Percentiles rank a stretch among this genome's conserved stretches.
phyloP scores from a whole-genome alignment of 768 basidiomycete species.

The Panus rudis region DNA sequence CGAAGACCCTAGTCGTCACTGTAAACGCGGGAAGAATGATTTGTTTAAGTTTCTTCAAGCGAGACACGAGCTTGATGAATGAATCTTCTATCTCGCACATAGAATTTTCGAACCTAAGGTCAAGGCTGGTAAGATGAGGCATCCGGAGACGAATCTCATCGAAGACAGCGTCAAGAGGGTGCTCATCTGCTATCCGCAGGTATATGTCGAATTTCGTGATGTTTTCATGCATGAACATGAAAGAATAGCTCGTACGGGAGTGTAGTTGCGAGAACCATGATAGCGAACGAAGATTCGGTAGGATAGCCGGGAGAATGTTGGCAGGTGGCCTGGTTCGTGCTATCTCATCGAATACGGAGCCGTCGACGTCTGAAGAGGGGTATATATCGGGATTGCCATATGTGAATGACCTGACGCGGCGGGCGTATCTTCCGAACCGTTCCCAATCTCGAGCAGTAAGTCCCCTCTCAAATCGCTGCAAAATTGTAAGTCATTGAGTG shows the following conservation, averaged over 20 bases:
- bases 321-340: constrained; percentile 47
- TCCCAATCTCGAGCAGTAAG: constrained; percentile 5
- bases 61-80: constrained; percentile 31
- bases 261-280: constrained; percentile 34
- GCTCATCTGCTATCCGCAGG: constrained; percentile 27
- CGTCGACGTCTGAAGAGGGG: constrained; percentile 13
- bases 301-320: constrained; percentile 38
- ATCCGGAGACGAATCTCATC: constrained; percentile 40
- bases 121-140: constrained; percentile 41
- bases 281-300: constrained; percentile 48
- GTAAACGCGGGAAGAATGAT: constrained; percentile 47
- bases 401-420: constrained; percentile 17
- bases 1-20: constrained; percentile 39
- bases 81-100: constrained; percentile 35
- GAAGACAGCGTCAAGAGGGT: constrained; percentile 24
- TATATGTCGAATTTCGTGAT: constrained; percentile 33
- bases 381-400: not conserved
- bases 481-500: too few species aligned
- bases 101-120: constrained; percentile 37
- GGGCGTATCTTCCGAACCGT: constrained; percentile 7
- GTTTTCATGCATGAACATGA: constrained; percentile 53
- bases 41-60: constrained; percentile 38
- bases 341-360: constrained; percentile 43
- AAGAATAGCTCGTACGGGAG: constrained; percentile 28
- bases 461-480: too few species aligned